Conservation (phyloP, 768 basidiomycete species). For the Tulasnella sp. region DNA sequence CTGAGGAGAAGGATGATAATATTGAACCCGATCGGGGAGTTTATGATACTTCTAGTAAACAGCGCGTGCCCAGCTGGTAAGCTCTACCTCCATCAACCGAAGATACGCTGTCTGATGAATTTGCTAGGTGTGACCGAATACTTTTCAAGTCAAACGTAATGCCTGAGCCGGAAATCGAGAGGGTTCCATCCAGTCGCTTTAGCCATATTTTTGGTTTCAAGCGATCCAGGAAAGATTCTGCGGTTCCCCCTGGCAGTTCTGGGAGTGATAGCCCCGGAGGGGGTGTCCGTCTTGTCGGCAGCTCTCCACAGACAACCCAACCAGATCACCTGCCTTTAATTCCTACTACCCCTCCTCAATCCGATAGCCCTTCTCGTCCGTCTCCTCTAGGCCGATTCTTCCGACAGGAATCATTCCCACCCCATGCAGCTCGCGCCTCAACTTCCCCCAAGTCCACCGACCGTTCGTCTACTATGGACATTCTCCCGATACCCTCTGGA, state of each 20-base stretch:
- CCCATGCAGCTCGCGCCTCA: not conserved
- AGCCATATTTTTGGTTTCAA: slow-evolving; percentile 36
- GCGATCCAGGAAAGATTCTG: slow-evolving; percentile 25
- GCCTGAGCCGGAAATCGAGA: slow-evolving; percentile 42
- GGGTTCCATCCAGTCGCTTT: slow-evolving; percentile 48
- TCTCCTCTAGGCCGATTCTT: not conserved
- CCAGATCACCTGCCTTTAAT: not conserved
- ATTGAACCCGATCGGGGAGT: slow-evolving; percentile 48
- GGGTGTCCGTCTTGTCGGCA: not conserved
- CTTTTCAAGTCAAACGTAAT: slow-evolving; percentile 70
- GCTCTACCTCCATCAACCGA: slow-evolving; percentile 30
- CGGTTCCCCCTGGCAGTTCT: slow-evolving; percentile 8
- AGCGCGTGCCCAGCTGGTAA: slow-evolving; percentile 80
- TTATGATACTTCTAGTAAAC: slow-evolving; percentile 77
- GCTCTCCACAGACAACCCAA: not conserved
- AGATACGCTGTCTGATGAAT: not conserved
- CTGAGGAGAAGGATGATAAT: slow-evolving; percentile 41
- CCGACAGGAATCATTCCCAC: not conserved
- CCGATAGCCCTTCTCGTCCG: not conserved
- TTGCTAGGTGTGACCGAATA: slow-evolving; percentile 73
- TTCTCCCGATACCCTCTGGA: not conserved
- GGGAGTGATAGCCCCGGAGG: slow-evolving; percentile 1
- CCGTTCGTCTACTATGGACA: not conserved
- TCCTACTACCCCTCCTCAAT: not conserved
- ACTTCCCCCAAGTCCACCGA: not conserved